Conservation (phyloP, 345 rosid genomes). For the Toxicodendron radicans region DNA sequence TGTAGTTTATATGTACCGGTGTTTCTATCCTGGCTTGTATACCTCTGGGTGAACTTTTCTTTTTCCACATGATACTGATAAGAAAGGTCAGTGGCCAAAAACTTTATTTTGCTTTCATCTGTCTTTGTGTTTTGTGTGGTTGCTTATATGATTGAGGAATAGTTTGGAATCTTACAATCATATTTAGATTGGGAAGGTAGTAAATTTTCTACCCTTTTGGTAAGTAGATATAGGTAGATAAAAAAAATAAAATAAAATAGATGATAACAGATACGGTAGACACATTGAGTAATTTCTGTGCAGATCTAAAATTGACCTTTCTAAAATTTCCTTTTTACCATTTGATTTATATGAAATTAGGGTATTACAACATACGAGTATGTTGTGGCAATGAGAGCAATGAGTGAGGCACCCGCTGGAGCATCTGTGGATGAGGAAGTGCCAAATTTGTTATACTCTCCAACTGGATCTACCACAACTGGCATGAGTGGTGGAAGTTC, state of each 20-base stretch:
- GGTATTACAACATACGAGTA: constrained; percentile 94
- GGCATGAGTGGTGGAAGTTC: constrained; percentile 94
- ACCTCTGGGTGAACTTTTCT: constrained; percentile 92
- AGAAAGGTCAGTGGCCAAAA: constrained; percentile 63
- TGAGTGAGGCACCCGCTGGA: constrained; percentile 90
- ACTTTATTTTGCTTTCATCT: constrained; percentile 11
- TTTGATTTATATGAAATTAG: constrained; percentile 34
- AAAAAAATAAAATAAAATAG: not conserved
- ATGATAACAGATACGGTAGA: constrained; percentile 2
- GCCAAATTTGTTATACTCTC: constrained; percentile 66
- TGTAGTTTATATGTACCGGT: constrained; percentile 81
- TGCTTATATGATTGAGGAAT: not conserved
- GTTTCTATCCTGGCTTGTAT: constrained; percentile 90
- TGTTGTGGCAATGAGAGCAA: constrained; percentile 89
- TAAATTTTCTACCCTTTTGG: constrained; percentile 7
- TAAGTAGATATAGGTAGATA: not conserved
- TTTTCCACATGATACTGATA: constrained; percentile 91
- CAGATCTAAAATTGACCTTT: not conserved
- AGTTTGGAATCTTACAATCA: not conserved
- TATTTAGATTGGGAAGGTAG: not conserved
- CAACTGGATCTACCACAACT: constrained; percentile 85
- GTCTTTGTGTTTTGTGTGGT: not conserved
- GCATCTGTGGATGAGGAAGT: constrained; percentile 69
- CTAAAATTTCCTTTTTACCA: not conserved
- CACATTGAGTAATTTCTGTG: not conserved